Percentiles rank a stretch among this genome's conserved stretches.
Evolutionary conservation across 805 yeast species (phyloP).

Genomic region (Diddensiella transvaalensis): DNA sequence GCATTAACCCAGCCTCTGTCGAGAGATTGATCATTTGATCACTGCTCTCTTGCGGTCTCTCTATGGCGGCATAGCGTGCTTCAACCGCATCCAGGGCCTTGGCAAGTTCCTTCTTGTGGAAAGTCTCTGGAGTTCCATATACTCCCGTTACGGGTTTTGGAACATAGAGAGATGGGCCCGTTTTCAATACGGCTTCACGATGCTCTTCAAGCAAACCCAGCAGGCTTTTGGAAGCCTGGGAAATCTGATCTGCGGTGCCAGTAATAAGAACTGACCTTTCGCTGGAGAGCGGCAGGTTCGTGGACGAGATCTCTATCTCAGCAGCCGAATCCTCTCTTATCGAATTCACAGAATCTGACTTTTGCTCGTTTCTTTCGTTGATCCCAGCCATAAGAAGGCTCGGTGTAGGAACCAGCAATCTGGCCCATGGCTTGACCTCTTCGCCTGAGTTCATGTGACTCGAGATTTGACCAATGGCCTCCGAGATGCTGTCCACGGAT

Average conservation of each 20-base stretch:
- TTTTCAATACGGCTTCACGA: neutral
- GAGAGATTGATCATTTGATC: conserved; percentile 7
- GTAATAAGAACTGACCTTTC: neutral
- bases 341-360: neutral
- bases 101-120: conserved; percentile 20
- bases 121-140: conserved; percentile 24
- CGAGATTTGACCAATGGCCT: neutral
- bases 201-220: neutral
- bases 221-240: neutral
- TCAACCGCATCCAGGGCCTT: conserved; percentile 9
- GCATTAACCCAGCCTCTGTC: conserved; percentile 12
- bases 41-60: neutral
- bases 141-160: conserved; percentile 20
- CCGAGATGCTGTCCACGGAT: neutral
- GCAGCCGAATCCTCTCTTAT: neutral
- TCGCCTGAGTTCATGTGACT: too few species aligned
- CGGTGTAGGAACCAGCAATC: neutral
- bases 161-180: conserved; percentile 5
- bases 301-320: neutral
- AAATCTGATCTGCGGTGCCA: neutral
- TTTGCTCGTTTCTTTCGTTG: neutral
- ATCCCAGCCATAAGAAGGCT: neutral
- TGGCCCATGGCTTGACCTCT: neutral
- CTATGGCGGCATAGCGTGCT: neutral
- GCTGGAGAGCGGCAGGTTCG: neutral